phyloP scores from a whole-genome alignment of 768 basidiomycete genomes.

The Mycena kentingensis region DNA sequence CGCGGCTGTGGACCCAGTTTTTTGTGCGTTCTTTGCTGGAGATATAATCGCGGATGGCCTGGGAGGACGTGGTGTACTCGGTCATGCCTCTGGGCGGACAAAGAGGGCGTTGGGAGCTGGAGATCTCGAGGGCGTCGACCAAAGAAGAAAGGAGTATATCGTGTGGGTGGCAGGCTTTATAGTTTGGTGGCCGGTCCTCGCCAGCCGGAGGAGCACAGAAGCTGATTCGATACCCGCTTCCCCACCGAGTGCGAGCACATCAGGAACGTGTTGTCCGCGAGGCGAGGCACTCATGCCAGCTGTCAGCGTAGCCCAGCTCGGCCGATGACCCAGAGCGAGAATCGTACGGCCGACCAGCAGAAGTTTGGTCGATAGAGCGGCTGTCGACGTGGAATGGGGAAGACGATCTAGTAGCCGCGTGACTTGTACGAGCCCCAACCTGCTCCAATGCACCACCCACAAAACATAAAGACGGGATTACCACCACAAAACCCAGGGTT shows the following conservation, averaged over 20 bases:
- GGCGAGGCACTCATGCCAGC: conserved; percentile 18
- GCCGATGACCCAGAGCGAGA: too few species aligned
- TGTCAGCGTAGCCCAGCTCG: conserved; percentile 10
- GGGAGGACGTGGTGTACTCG: conserved; percentile 42
- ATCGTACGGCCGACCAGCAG: too few species aligned
- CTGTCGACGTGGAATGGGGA: too few species aligned
- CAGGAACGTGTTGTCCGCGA: conserved; percentile 21
- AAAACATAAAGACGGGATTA: too few species aligned
- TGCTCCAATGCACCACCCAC: too few species aligned
- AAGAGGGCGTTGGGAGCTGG: conserved; percentile 12
- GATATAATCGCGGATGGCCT: conserved; percentile 59
- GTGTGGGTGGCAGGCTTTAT: conserved; percentile 18
- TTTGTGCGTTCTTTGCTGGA: conserved; percentile 62
- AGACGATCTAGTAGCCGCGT: too few species aligned
- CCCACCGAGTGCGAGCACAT: conserved; percentile 16
- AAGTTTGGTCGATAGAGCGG: too few species aligned
- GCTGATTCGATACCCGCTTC: conserved; percentile 7
- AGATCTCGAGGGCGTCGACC: conserved; percentile 14
- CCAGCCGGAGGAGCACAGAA: conserved; percentile 21
- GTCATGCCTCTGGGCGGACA: conserved; percentile 18
- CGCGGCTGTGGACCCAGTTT: conserved; percentile 59
- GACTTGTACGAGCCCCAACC: too few species aligned
- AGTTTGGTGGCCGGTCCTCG: conserved; percentile 17
- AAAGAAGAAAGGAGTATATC: conserved; percentile 24
- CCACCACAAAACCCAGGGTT: too few species aligned